Conservation (phyloP, 768 basidiomycete species). For the Mycena pura region DNA sequence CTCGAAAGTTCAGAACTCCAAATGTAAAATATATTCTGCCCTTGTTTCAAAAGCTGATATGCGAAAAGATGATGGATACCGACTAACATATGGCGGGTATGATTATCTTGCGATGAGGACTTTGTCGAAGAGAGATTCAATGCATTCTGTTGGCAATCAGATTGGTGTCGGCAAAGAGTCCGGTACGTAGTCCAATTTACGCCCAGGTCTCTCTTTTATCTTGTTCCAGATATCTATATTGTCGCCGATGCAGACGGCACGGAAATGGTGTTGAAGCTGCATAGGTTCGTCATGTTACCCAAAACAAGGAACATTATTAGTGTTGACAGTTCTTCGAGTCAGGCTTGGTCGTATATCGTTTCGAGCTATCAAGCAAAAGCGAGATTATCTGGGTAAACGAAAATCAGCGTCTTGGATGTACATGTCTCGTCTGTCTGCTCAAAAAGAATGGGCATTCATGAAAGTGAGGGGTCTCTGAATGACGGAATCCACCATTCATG, state of each 20-base stretch:
- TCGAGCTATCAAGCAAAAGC: slow-evolving; percentile 93
- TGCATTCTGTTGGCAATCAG: slow-evolving; percentile 94
- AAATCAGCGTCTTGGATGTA: slow-evolving; percentile 99
- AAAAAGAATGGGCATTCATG: slow-evolving; percentile 99
- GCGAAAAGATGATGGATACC: slow-evolving; percentile 89
- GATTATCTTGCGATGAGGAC: slow-evolving; percentile 95
- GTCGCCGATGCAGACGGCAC: slow-evolving; percentile 86
- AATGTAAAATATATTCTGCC: slow-evolving; percentile 62
- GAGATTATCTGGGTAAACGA: slow-evolving; percentile 95
- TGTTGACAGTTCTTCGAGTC: slow-evolving; percentile 11
- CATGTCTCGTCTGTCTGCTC: slow-evolving; percentile 94
- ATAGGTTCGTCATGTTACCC: slow-evolving; percentile 62
- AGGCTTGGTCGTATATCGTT: slow-evolving; percentile 98
- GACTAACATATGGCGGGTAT: slow-evolving; percentile 98
- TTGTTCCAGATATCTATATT: slow-evolving; percentile 78
- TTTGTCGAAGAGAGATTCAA: slow-evolving; percentile 85
- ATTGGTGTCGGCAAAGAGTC: slow-evolving; percentile 99
- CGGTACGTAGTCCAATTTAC: slow-evolving; percentile 54
- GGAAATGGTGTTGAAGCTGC: slow-evolving; percentile 91
- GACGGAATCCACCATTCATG: neutral
- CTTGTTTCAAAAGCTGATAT: slow-evolving; percentile 7
- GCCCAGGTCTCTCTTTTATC: neutral
- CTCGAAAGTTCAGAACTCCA: slow-evolving; percentile 87
- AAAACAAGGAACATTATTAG: neutral
- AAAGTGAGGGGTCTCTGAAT: slow-evolving; percentile 61